Base-by-base conservation (phyloP, 257 asterid species). In the Prunella vulgaris region DNA sequence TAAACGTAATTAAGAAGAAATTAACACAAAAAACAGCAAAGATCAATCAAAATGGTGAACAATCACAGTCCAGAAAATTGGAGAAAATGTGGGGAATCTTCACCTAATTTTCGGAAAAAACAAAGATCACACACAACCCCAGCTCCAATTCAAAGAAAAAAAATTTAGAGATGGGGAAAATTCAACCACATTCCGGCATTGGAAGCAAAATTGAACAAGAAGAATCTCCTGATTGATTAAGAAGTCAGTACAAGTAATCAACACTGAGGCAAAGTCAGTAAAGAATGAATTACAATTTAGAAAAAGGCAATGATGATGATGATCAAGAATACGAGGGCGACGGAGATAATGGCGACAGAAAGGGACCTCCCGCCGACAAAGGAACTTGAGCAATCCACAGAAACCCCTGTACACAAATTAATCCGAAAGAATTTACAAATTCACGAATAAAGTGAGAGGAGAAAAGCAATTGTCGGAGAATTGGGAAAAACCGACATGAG, bases 341-440 rank as follows among this genome's bases (percentile, higher is more conserved):
- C 8, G 71, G 73, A 76, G 78, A 72, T 62, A 79, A 78, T 78
- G 81, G 82, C 60, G 87, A n/a, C n/a, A n/a, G n/a, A n/a, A n/a
- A n/a, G n/a, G n/a, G n/a, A 76, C 84, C 81, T 71, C 76, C 77
- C 86, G 85, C 93, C 93, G 84, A 87, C 88, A 82, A 28, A 64
- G 57, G 65, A 66, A 53, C 68, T 27, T 69, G 73, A 71, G 65
- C 74, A 68, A 72, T 48, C 74, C 78, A 69, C 71, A 38, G 65
- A 63, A 54, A 38, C 69, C 58, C 59, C 70, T 65, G 74, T 60
- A 66, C 57, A 60, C 10, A 21, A 63, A 73, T 68, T 24, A 40
- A 60, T 5, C 15, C 17, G 24, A 54, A 35, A 27, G 32, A 75
- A 75, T 79, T 79, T 58, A 71, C 57, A 57, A 74, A 77, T 17